Base-by-base conservation (phyloP, 345 rosid genomes). In the Populus deltoides region DNA sequence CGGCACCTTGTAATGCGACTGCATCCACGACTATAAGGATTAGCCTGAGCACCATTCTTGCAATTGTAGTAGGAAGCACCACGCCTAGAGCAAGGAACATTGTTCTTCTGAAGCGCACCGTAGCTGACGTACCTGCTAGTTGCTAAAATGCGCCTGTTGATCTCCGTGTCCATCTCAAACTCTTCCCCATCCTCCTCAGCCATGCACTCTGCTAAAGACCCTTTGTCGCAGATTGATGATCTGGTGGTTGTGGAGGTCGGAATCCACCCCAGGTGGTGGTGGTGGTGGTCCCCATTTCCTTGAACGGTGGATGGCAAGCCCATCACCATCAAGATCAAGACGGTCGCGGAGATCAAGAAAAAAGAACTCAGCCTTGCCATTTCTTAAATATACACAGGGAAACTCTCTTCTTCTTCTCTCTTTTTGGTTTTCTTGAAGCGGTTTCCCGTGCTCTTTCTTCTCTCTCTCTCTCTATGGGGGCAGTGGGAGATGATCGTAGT, bases 11-110 rank as follows among this genome's bases (percentile, higher is more conserved):
- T 81, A 77, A 93, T 90, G 86, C 86, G 38, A 75, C 90, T 92
- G 92, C 99, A 96, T 35, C 97, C 97, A 70, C 98, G 97, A 81
- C 66, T 31, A 78, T 96, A 96, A 39, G 98, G 99, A 76, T 96
- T 96, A 67, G 97, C 91, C 84, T 87, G 89, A 51, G 88, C 92
- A 6, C 97, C 93, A 39, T 83, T 80, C 82, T 74, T 82, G 85
- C 99, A 96, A 81, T 93, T 93, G 88, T 96, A 96, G 83, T 96
- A 96, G n/a, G 98, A 92, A 15, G 98, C 92, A 4, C 99, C 98
- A 39, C 99, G 94, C 2, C 91, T 86, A 6, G 99, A 93, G 82
- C 99, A 96, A 35, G 99, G 99, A 10, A 96, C 99, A 43, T 83
- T 82, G 92, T 96, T 88, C 90, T 86, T 90, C 94, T 77, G 91